These are phyloP conservation scores for Fusarium musae DNA, from an alignment of 2,329 filamentous ascomycete species.

Conservation along the genomic window DNA sequence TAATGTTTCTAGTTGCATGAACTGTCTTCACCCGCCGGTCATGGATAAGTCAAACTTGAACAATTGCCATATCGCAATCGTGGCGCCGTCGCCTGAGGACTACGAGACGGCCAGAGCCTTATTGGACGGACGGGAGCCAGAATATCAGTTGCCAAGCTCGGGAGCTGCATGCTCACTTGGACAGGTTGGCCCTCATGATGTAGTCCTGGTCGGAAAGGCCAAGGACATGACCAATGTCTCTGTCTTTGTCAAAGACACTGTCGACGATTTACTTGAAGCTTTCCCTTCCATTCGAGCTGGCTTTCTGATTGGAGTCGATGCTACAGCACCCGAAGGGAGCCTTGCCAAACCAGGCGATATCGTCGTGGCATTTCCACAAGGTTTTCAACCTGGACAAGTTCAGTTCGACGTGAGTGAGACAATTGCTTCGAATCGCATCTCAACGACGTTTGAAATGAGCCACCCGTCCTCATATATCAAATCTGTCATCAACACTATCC, in stretches of 20 bases:
- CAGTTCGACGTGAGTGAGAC: background rate
- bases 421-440: rapidly evolving
- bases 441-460: background rate
- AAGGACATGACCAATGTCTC: rapidly evolving
- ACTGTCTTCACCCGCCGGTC: no score
- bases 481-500: rapidly evolving
- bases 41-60: background rate
- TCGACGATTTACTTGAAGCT: background rate
- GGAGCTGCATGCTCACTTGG: background rate
- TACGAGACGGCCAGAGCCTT: background rate
- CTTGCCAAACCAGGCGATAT: background rate
- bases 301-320: background rate
- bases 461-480: rapidly evolving
- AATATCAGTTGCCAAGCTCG: background rate
- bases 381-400: background rate
- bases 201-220: background rate
- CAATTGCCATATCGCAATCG: background rate
- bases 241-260: rapidly evolving
- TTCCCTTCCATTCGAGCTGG: background rate
- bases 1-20: no score
- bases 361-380: background rate
- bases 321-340: rapidly evolving
- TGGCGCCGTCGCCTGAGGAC: background rate
- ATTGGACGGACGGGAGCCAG: rapidly evolving
- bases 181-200: background rate